These are phyloP conservation scores for Hanseniaspora thailandica DNA, from an alignment of 805 yeast species.

Conservation along the genomic window DNA sequence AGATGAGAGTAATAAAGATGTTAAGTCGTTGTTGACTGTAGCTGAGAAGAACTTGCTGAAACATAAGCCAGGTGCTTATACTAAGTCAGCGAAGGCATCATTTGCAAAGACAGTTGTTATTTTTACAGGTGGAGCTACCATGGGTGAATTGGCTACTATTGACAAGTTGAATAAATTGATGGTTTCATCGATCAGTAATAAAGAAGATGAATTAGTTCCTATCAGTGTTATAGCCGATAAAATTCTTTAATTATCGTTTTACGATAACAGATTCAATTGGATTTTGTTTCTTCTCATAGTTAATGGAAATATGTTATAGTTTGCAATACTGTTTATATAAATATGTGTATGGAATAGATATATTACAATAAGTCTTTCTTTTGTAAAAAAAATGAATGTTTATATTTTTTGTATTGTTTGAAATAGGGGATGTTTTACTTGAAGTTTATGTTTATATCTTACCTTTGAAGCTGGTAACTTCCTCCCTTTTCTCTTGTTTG, in stretches of 20 bases:
- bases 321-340: neutral
- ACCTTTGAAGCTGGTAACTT: too few species aligned
- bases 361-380: neutral
- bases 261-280: neutral
- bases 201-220: conserved; percentile 34
- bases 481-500: too few species aligned
- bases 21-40: neutral
- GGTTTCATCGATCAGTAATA: conserved; percentile 16
- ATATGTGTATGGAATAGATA: neutral
- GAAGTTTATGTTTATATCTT: too few species aligned
- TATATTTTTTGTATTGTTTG: too few species aligned
- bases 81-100: neutral
- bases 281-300: neutral
- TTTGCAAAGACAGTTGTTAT: conserved; percentile 33
- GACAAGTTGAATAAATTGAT: conserved; percentile 31
- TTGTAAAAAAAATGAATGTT: too few species aligned
- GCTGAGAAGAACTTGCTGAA: conserved; percentile 2
- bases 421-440: too few species aligned
- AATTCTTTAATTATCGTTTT: neutral
- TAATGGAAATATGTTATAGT: neutral
- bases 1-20: neutral
- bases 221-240: conserved; percentile 20
- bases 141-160: conserved; percentile 69
- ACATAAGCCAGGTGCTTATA: neutral
- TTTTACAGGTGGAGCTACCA: conserved; percentile 74